phyloP scores from a whole-genome alignment of 768 basidiomycete species.

The Leccinum imitatum region DNA sequence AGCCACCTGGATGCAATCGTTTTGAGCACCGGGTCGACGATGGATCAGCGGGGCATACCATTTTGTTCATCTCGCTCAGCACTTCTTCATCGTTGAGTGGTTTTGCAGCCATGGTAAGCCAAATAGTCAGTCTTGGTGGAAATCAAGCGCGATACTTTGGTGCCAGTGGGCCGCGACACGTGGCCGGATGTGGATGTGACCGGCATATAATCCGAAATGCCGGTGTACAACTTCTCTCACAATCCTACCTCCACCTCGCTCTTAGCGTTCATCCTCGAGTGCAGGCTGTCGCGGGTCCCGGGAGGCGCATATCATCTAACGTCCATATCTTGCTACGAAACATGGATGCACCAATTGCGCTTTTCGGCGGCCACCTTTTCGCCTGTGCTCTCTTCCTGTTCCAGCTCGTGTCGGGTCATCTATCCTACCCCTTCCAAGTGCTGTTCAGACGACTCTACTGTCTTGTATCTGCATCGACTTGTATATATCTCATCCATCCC shows the following conservation, averaged over 20 bases:
- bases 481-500: conserved; percentile 26
- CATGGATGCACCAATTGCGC: conserved; percentile 24
- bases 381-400: conserved; percentile 10
- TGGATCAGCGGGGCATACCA: conserved; percentile 54
- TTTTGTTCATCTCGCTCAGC: conserved; percentile 97
- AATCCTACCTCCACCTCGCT: neutral
- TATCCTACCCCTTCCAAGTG: conserved; percentile 20
- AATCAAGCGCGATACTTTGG: neutral
- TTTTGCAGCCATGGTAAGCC: conserved; percentile 61
- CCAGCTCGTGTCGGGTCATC: conserved; percentile 13
- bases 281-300: neutral
- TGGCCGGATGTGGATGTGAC: neutral
- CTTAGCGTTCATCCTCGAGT: neutral
- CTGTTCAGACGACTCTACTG: conserved; percentile 23
- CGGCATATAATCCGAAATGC: neutral
- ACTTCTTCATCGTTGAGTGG: conserved; percentile 95
- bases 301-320: neutral
- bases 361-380: conserved; percentile 21
- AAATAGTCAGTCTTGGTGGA: neutral
- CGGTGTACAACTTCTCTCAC: neutral
- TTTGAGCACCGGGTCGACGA: conserved; percentile 4
- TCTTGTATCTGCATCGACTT: conserved; percentile 21
- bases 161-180: neutral
- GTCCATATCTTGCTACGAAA: neutral
- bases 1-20: conserved; percentile 59